Conservation (phyloP, 345 rosid genomes). For the Salix suchowensis region DNA sequence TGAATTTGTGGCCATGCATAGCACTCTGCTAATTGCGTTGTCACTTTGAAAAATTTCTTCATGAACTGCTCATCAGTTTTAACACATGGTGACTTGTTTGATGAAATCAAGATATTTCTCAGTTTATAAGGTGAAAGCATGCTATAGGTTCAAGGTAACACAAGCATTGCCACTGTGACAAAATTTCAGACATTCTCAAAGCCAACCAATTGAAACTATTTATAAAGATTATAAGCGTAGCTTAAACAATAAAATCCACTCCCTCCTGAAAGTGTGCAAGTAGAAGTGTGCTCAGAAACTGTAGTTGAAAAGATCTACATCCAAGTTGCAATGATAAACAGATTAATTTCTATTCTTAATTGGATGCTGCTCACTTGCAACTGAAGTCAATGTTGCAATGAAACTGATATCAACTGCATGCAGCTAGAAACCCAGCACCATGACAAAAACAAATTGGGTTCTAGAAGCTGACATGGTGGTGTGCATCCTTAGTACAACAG, state of each 20-base stretch:
- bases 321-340: background rate
- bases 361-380: background rate
- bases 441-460: background rate
- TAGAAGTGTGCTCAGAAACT: background rate
- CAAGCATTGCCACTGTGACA: background rate
- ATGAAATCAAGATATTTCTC: background rate
- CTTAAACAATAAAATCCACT: background rate
- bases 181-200: background rate
- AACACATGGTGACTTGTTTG: background rate
- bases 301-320: background rate
- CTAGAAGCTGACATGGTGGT: background rate
- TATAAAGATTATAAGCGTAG: background rate
- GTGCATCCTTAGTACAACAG: background rate
- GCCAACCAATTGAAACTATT: background rate
- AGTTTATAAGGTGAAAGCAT: background rate
- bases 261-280: background rate
- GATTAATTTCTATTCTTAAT: background rate
- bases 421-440: background rate
- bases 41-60: background rate
- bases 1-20: background rate
- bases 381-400: background rate
- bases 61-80: background rate
- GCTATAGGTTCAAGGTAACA: background rate
- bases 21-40: background rate
- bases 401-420: background rate